Conservation (phyloP, 1,139 yeast species). For the Saccharomycopsis crataegensis region DNA sequence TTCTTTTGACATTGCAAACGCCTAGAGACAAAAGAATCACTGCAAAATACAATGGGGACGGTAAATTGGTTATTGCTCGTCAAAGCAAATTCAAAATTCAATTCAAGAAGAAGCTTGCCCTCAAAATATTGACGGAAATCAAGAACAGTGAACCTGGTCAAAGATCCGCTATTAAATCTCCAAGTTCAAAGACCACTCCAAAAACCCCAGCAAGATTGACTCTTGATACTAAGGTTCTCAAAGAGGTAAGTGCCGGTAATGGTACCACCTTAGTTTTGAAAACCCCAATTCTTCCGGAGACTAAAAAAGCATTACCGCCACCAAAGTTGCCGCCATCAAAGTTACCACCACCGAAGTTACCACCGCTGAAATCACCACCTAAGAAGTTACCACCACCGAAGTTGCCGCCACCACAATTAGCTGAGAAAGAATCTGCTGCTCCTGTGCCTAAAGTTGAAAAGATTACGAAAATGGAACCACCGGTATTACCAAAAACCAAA, state of each 20-base stretch:
- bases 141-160: slow-evolving; percentile 3
- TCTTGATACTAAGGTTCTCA: slow-evolving; percentile 1
- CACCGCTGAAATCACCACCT: neutral
- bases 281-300: slow-evolving; percentile 1
- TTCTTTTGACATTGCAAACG: slow-evolving; percentile 51
- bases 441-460: neutral
- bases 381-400: neutral
- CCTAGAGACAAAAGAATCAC: slow-evolving; percentile 66
- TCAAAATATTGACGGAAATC: slow-evolving; percentile 15
- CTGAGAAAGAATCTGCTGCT: neutral
- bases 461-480: neutral
- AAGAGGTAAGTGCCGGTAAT: neutral
- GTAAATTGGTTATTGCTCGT: slow-evolving; percentile 33
- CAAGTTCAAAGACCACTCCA: neutral
- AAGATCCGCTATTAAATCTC: slow-evolving; percentile 4
- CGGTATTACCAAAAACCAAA: neutral
- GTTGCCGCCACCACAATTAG: neutral
- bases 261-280: neutral
- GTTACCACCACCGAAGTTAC: neutral
- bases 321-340: neutral
- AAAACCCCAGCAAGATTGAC: slow-evolving; percentile 7
- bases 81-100: slow-evolving; percentile 20
- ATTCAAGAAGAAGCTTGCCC: slow-evolving; percentile 18
- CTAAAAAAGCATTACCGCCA: neutral
- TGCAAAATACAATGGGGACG: slow-evolving; percentile 44